These are phyloP conservation scores for Heterobasidion irregulare DNA, from an alignment of 1,284 basidiomycete species.

Conservation along the genomic window DNA sequence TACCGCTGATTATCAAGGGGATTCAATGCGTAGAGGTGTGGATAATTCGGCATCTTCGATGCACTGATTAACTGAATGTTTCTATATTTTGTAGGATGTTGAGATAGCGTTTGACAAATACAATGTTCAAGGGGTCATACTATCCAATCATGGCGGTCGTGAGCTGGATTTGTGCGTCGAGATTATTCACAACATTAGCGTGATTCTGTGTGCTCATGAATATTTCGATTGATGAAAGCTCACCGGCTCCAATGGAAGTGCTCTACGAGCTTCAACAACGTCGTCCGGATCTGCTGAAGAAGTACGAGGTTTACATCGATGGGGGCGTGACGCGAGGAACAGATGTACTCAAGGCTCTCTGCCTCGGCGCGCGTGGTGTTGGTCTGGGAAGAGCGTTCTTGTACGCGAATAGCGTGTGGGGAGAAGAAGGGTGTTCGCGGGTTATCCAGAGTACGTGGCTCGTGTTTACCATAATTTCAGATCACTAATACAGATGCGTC, in stretches of 20 bases:
- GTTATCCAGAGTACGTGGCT: constrained; percentile 18
- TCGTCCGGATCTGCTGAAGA: constrained; percentile 28
- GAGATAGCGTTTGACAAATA: constrained; percentile 51
- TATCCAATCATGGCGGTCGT: constrained; percentile 62
- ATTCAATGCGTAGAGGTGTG: constrained; percentile 32
- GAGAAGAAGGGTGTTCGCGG: constrained; percentile 37
- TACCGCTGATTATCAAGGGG: constrained; percentile 44
- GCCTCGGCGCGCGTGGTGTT: constrained; percentile 59
- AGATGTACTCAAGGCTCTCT: constrained; percentile 67
- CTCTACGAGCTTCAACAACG: constrained; percentile 35
- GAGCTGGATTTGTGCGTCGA: constrained; percentile 41
- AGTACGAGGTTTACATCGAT: constrained; percentile 64
- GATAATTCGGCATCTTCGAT: background rate
- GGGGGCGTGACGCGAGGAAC: constrained; percentile 64
- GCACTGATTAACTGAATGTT: background rate
- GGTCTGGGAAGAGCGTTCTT: constrained; percentile 51
- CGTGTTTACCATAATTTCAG: background rate
- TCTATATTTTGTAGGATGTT: constrained; percentile 33
- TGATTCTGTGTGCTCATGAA: background rate
- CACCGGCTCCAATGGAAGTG: constrained; percentile 22
- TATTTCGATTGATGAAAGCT: constrained; percentile 4
- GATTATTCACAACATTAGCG: background rate
- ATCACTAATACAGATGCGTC: background rate
- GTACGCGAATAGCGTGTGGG: constrained; percentile 62
- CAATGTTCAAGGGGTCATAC: constrained; percentile 57